These are phyloP conservation scores for Sherardia arvensis DNA, from an alignment of 257 asterid genomes.

Conservation along the genomic window DNA sequence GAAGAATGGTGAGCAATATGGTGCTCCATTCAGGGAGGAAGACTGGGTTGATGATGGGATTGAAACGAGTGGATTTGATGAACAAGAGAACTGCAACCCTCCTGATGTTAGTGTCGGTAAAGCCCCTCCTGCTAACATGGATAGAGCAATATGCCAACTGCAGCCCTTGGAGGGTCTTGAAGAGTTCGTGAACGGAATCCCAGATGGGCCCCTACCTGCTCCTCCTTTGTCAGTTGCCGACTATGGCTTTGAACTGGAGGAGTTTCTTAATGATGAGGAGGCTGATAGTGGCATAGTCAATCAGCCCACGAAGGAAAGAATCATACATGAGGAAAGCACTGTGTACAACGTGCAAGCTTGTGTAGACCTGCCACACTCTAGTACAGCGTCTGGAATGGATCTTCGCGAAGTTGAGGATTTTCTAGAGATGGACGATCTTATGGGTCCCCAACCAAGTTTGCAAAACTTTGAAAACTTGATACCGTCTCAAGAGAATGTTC, in stretches of 20 bases:
- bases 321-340: conserved; percentile 17
- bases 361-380: conserved; percentile 38
- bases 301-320: conserved; percentile 25
- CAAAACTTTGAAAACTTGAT: conserved; percentile 22
- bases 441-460: conserved; percentile 28
- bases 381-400: conserved; percentile 34
- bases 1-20: conserved; percentile 96
- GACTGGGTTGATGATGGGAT: conserved; percentile 65
- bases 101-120: conserved; percentile 16
- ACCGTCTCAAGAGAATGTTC: conserved; percentile 23
- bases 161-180: conserved; percentile 38
- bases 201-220: conserved; percentile 25
- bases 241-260: conserved; percentile 20
- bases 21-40: conserved; percentile 87
- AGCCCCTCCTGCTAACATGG: conserved; percentile 14
- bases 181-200: conserved; percentile 39
- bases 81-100: conserved; percentile 13
- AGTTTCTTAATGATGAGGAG: conserved; percentile 30
- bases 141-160: conserved; percentile 10
- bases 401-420: conserved; percentile 66
- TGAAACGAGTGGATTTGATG: conserved; percentile 19
- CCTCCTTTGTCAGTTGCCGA: conserved; percentile 23
- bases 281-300: conserved; percentile 31
- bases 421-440: conserved; percentile 75
- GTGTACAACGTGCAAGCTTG: conserved; percentile 23